phyloP scores from a whole-genome alignment of 106 monocot genomes.

The Alisma plantagoaquatica region DNA sequence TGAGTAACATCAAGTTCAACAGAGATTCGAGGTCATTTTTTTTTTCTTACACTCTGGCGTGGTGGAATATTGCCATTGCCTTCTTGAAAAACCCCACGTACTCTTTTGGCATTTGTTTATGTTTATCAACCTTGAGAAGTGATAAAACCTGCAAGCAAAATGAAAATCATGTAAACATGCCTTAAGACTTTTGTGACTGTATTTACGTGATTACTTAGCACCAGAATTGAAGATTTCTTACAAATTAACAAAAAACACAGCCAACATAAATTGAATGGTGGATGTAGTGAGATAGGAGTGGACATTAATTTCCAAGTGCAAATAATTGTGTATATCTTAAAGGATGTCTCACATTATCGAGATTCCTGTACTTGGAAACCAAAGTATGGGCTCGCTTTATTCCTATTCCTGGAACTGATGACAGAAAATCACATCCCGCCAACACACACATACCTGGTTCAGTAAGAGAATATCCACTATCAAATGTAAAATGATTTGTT shows the following conservation, averaged over 20 bases:
- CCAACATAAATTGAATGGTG: no score
- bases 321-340: no score
- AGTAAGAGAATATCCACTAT: no score
- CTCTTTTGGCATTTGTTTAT: constrained; percentile 54
- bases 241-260: no score
- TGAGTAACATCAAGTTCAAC: no score
- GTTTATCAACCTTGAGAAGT: constrained; percentile 43
- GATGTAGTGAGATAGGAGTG: no score
- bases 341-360: constrained; percentile 57
- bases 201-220: no score
- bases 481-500: constrained; percentile 9
- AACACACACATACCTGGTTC: constrained; percentile 95
- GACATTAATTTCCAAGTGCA: no score
- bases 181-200: no score
- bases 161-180: not conserved
- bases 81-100: constrained; percentile 52
- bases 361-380: constrained; percentile 60
- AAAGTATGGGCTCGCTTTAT: constrained; percentile 63
- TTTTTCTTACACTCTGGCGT: constrained; percentile 76
- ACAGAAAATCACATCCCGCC: constrained; percentile 89
- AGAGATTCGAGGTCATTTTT: no score
- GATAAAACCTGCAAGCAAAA: constrained; percentile 46
- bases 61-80: constrained; percentile 58
- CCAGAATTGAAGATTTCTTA: no score
- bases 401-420: constrained; percentile 76